phyloP scores from a whole-genome alignment of 345 rosid species.

The Linum lewisii region DNA sequence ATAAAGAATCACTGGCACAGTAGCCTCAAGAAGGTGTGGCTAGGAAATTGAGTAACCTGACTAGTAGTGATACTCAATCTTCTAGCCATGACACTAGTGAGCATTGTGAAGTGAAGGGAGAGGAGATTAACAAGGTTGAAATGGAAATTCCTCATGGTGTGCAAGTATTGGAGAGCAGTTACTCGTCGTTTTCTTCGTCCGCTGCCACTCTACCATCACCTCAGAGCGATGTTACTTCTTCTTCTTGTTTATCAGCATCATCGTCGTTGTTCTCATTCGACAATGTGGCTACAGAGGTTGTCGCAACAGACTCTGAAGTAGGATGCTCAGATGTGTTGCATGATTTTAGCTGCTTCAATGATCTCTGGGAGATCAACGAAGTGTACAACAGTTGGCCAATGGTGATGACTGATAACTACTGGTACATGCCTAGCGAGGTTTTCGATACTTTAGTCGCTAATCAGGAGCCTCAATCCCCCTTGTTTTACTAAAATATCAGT shows the following conservation, averaged over 20 bases:
- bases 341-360: background rate
- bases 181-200: background rate
- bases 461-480: background rate
- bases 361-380: background rate
- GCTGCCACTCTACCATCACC: background rate
- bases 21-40: background rate
- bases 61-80: too few relatives aligned
- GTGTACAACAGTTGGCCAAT: background rate
- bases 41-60: too few relatives aligned
- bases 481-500: background rate
- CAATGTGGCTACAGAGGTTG: background rate
- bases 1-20: slow-evolving; percentile 4
- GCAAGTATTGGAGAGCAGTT: background rate
- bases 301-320: too few relatives aligned
- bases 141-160: background rate
- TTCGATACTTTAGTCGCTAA: background rate
- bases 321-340: background rate
- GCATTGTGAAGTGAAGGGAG: background rate
- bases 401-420: background rate
- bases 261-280: background rate
- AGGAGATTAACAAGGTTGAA: background rate
- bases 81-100: too few relatives aligned
- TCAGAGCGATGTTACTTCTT: background rate
- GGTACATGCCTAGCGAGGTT: background rate
- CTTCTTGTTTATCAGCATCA: background rate